phyloP scores from a whole-genome alignment of 441 rosid species.

The Adansonia madagascariensis region DNA sequence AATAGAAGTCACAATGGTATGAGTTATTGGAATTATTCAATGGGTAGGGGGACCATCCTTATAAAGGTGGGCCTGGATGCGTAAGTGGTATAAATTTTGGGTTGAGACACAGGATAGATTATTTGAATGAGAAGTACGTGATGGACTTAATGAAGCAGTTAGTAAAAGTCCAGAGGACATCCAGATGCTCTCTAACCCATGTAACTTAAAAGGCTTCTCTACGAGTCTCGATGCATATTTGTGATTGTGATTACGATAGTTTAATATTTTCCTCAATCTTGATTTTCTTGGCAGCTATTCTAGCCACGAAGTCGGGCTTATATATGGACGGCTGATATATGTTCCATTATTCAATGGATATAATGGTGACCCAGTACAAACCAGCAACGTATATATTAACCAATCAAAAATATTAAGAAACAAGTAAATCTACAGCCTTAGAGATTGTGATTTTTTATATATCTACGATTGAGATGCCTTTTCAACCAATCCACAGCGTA shows the following conservation, averaged over 20 bases:
- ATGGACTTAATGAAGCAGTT: no score
- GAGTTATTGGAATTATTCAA: no score
- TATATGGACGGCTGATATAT: conserved; percentile 38
- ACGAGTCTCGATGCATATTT: background rate
- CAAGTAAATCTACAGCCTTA: background rate
- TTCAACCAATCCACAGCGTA: background rate
- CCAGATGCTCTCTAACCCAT: background rate
- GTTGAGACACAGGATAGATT: no score
- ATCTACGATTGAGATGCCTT: conserved; percentile 19
- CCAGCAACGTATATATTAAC: background rate
- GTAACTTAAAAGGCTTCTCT: background rate
- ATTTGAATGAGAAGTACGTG: no score
- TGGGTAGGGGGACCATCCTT: no score
- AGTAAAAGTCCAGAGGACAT: no score
- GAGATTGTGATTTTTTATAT: background rate
- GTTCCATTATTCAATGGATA: background rate
- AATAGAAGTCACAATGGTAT: background rate
- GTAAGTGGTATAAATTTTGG: no score
- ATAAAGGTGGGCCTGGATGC: no score
- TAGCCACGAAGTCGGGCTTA: conserved; percentile 28
- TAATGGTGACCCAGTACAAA: background rate
- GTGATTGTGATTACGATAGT: conserved; percentile 4
- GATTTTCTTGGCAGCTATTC: background rate
- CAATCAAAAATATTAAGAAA: background rate
- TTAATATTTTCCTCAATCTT: background rate